Percentiles rank a stretch among this genome's conserved stretches.
Conservation (phyloP, 805 yeast genomes). For the Yamadazyma nakazawae region DNA sequence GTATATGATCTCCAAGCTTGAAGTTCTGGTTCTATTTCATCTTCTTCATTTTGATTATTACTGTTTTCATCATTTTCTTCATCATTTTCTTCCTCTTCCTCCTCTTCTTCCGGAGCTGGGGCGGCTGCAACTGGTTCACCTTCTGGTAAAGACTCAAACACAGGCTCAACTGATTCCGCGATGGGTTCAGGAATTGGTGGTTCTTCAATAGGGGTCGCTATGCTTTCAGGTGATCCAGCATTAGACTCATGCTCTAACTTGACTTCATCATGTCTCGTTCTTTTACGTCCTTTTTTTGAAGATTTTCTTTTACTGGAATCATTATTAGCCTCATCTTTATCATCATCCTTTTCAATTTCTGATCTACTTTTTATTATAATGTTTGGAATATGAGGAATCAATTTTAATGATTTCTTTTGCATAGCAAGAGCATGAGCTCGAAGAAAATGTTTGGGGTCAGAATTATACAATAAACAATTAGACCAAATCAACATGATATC, state of each 20-base stretch:
- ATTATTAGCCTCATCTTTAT: slow-evolving; percentile 21
- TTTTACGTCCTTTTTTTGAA: slow-evolving; percentile 39
- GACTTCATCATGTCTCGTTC: slow-evolving; percentile 33
- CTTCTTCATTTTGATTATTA: slow-evolving; percentile 48
- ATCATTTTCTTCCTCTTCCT: slow-evolving; percentile 39
- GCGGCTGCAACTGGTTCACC: slow-evolving; percentile 9
- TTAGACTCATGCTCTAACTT: slow-evolving; percentile 25
- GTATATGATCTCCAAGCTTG: slow-evolving; percentile 84
- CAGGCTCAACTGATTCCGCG: background rate
- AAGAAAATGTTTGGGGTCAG: slow-evolving; percentile 90
- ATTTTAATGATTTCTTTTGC: slow-evolving; percentile 80
- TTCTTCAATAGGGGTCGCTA: slow-evolving; percentile 13
- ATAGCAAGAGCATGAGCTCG: slow-evolving; percentile 92
- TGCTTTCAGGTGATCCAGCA: slow-evolving; percentile 18
- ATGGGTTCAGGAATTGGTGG: slow-evolving; percentile 5
- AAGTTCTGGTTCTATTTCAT: slow-evolving; percentile 70
- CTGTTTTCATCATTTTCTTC: slow-evolving; percentile 41
- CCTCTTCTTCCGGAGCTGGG: slow-evolving; percentile 27
- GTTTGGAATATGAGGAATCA: slow-evolving; percentile 87
- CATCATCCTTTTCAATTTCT: slow-evolving; percentile 67
- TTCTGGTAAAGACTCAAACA: background rate
- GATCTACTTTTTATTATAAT: slow-evolving; percentile 70
- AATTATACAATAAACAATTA: slow-evolving; percentile 87
- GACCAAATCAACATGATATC: slow-evolving; percentile 95
- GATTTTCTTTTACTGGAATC: slow-evolving; percentile 36